Evolutionary conservation across 1,139 yeast genomes (phyloP).

Genomic region (Hansenula anomala): DNA sequence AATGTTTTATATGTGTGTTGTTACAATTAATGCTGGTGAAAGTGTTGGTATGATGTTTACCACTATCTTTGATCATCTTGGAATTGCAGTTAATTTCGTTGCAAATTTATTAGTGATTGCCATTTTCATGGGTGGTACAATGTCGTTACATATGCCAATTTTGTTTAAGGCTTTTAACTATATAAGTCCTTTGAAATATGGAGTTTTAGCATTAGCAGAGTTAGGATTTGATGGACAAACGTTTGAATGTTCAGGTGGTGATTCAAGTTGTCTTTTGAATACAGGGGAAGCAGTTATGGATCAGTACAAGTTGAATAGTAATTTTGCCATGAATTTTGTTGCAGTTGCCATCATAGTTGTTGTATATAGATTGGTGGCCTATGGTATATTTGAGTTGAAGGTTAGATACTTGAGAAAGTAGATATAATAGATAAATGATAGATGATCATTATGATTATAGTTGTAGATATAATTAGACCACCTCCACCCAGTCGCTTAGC

Average conservation of each 20-base stretch:
- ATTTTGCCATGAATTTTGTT: conserved; percentile 30
- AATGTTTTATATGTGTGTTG: conserved; percentile 49
- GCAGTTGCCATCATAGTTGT: conserved; percentile 33
- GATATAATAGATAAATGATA: neutral
- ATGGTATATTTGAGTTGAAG: conserved; percentile 5
- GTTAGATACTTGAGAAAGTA: conserved; percentile 1
- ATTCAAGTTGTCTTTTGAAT: conserved; percentile 33
- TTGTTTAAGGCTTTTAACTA: conserved; percentile 69
- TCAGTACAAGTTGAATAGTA: conserved; percentile 35
- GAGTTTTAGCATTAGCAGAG: conserved; percentile 51
- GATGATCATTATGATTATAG: too few relatives aligned
- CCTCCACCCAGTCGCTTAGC: too few relatives aligned
- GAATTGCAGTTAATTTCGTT: conserved; percentile 71
- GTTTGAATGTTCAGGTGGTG: conserved; percentile 34
- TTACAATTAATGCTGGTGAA: conserved; percentile 72
- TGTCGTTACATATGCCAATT: conserved; percentile 70
- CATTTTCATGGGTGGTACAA: conserved; percentile 80
- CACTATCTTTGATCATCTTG: conserved; percentile 69
- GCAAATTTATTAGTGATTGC: conserved; percentile 63
- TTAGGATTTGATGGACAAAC: conserved; percentile 38
- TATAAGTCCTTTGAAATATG: conserved; percentile 69
- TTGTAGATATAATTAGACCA: too few relatives aligned
- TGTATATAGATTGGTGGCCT: conserved; percentile 35
- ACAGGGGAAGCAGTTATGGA: conserved; percentile 48
- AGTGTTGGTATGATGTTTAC: conserved; percentile 77